Conservation (phyloP, 2,329 filamentous ascomycete genomes). For the Diaporthe vexans region DNA sequence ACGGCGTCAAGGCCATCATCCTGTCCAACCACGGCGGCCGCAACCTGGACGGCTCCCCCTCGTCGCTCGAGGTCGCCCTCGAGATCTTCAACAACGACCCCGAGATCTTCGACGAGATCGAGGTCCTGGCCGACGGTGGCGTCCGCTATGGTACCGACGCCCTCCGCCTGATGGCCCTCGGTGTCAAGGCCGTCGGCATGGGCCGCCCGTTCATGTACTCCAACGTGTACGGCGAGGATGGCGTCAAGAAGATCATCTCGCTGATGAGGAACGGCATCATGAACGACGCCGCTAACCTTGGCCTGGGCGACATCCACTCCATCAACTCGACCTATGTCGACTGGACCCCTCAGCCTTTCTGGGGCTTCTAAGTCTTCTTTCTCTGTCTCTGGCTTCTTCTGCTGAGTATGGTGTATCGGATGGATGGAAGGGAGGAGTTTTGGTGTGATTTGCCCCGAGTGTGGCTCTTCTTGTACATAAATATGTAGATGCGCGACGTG, state of each 20-base stretch:
- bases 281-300: constrained; percentile 60
- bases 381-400: no score
- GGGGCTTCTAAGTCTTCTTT: not conserved
- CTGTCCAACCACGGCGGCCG: constrained; percentile 60
- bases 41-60: constrained; percentile 57
- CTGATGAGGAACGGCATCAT: constrained; percentile 66
- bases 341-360: constrained; percentile 48
- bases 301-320: constrained; percentile 54
- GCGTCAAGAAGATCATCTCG: constrained; percentile 59
- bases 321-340: constrained; percentile 49
- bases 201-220: constrained; percentile 67
- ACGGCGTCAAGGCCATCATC: constrained; percentile 53
- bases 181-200: constrained; percentile 59
- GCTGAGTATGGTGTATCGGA: not conserved
- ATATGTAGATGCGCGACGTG: constrained; percentile 19
- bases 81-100: constrained; percentile 56
- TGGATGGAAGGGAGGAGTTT: not conserved
- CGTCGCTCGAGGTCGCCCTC: constrained; percentile 55
- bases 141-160: constrained; percentile 59
- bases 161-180: constrained; percentile 59
- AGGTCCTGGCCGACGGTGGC: constrained; percentile 58
- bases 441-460: not conserved
- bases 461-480: constrained; percentile 17
- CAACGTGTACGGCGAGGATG: constrained; percentile 64
- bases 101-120: constrained; percentile 55